These are phyloP conservation scores for Nannochloris sp. DNA, from an alignment of 139 green algal genomes.

Conservation along the genomic window DNA sequence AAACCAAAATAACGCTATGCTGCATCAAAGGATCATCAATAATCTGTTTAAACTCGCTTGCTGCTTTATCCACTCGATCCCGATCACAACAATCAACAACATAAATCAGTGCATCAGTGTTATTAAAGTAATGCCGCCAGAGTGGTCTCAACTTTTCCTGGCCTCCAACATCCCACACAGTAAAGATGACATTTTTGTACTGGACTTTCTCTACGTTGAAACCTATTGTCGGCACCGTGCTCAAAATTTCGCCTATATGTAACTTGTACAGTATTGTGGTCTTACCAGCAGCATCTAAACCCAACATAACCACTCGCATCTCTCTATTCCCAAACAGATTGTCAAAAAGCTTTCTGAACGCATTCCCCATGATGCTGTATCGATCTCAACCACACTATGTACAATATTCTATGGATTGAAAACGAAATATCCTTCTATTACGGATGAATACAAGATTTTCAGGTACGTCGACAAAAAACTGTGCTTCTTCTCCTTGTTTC, in stretches of 20 bases:
- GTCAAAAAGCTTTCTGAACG: slow-evolving; percentile 62
- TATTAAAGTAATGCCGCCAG: slow-evolving; percentile 96
- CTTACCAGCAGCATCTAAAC: slow-evolving; percentile 93
- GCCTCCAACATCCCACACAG: slow-evolving; percentile 92
- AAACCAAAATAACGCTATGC: slow-evolving; percentile 90
- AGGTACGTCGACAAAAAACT: background rate
- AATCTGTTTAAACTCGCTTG: slow-evolving; percentile 83
- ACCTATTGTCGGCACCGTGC: slow-evolving; percentile 88
- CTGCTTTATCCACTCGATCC: slow-evolving; percentile 72
- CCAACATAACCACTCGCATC: slow-evolving; percentile 89
- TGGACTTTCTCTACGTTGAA: slow-evolving; percentile 95
- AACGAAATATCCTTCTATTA: background rate
- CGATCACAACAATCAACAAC: slow-evolving; percentile 94
- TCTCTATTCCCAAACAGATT: slow-evolving; percentile 78
- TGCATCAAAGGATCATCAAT: slow-evolving; percentile 87
- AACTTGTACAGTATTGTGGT: slow-evolving; percentile 98
- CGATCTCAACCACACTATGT: too few species aligned
- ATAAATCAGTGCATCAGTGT: slow-evolving; percentile 91
- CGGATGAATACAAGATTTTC: background rate
- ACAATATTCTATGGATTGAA: slow-evolving; percentile 3
- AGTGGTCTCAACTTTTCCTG: slow-evolving; percentile 92
- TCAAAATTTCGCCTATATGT: slow-evolving; percentile 92
- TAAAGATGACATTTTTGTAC: slow-evolving; percentile 93
- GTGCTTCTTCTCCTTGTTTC: too few species aligned
- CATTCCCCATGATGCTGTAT: slow-evolving; percentile 53